A percentile compares a stretch with the other conserved stretches of the same genome.
Conservation (phyloP, 1,139 yeast genomes). For the Taphrina flavorubra region DNA sequence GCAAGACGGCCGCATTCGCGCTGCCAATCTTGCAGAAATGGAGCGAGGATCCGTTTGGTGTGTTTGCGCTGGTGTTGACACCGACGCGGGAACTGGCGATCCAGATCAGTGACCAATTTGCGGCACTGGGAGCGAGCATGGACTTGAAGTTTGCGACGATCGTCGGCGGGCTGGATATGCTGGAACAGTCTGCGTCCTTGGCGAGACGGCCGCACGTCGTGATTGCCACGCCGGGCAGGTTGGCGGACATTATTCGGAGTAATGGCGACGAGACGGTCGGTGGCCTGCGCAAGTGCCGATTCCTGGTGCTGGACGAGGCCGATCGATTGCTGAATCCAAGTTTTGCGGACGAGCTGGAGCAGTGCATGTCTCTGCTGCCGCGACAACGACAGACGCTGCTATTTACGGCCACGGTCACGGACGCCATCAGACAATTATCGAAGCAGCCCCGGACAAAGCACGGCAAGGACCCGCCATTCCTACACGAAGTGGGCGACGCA, state of each 20-base stretch:
- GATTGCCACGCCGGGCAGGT: constrained; percentile 95
- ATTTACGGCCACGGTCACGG: constrained; percentile 96
- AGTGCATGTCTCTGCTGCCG: constrained; percentile 74
- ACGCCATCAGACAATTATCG: constrained; percentile 80
- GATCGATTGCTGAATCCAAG: constrained; percentile 85
- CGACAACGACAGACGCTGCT: constrained; percentile 79
- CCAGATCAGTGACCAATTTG: constrained; percentile 95
- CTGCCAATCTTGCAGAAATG: constrained; percentile 93
- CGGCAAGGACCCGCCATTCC: constrained; percentile 69
- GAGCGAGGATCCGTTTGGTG: constrained; percentile 94
- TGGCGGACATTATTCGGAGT: constrained; percentile 87
- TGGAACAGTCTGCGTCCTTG: constrained; percentile 78
- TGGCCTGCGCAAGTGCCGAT: constrained; percentile 78
- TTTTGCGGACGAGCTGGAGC: constrained; percentile 75
- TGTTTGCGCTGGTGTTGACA: constrained; percentile 83
- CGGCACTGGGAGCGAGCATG: constrained; percentile 89
- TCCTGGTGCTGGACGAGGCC: constrained; percentile 92
- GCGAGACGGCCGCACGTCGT: constrained; percentile 90
- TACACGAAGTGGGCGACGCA: constrained; percentile 66
- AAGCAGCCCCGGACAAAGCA: constrained; percentile 64
- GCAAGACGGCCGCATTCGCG: constrained; percentile 96
- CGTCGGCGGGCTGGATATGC: constrained; percentile 95
- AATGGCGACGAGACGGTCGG: constrained; percentile 87
- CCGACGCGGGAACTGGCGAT: constrained; percentile 95
- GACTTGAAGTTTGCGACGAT: constrained; percentile 78